A percentile compares a stretch with the other conserved stretches of the same genome.
Evolutionary conservation across 257 asterid genomes (phyloP).

Genomic region (Gentiana dahurica): DNA sequence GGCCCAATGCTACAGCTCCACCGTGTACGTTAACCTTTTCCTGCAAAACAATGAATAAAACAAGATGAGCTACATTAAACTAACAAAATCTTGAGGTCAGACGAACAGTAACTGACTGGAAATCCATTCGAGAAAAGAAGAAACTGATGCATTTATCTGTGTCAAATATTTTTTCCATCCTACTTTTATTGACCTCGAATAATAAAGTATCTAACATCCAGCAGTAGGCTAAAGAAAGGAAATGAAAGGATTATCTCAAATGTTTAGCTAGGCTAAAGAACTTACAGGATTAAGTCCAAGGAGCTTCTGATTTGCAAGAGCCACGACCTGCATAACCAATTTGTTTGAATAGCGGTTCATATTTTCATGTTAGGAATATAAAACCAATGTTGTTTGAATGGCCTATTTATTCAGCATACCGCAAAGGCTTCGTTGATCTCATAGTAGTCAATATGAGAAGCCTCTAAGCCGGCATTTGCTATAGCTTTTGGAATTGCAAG

Average conservation of each 20-base stretch:
- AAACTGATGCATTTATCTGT: neutral
- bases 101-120: neutral
- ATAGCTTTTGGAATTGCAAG: conserved; percentile 95
- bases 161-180: neutral
- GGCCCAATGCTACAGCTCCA: conserved; percentile 96
- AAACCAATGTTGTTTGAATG: conserved; percentile 3
- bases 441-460: conserved; percentile 77
- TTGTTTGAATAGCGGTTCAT: neutral
- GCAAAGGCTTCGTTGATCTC: conserved; percentile 98
- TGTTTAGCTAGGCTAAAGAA: conserved; percentile 8
- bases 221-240: too few relatives aligned
- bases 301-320: conserved; percentile 95
- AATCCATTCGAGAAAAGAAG: neutral
- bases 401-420: conserved; percentile 27
- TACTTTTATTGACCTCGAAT: neutral
- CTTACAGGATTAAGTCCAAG: conserved; percentile 65
- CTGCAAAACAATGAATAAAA: conserved; percentile 30
- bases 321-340: conserved; percentile 62
- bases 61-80: conserved; percentile 7
- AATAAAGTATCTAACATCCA: too few relatives aligned
- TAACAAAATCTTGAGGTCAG: neutral
- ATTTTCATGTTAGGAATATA: neutral
- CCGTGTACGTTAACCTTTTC: conserved; percentile 86
- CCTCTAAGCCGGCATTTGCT: conserved; percentile 69
- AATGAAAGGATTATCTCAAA: neutral